Base-by-base conservation (phyloP, 306 rosid genomes). In the Medicago ruthenica region DNA sequence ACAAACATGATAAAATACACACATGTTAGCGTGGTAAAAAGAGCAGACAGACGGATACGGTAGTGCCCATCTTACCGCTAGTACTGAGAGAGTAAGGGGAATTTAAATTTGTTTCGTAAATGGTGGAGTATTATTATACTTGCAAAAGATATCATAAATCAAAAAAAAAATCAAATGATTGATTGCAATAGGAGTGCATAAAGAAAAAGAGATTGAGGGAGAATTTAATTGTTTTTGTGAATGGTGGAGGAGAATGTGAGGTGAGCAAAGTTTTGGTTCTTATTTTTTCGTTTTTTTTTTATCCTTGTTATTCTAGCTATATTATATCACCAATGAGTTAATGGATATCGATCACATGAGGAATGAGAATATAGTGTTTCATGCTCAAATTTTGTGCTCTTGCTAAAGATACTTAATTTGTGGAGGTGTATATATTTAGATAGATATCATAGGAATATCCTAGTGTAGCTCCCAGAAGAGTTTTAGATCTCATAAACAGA, bases 321-420 rank as follows among this genome's bases (percentile, higher is more conserved):
- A 51, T 71, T 51, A 17, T 51, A 51, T 71, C 47, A 45, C 62
- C 18, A 17, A 22, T 40, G 6, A 71, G 53, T 54, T 8, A 7
- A 31, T 73, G 64, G 67, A 39, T 39, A 73, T 47, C 40, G 24
- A 21, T 57, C 22, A 14, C 2, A 1, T 8, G 42, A 55, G 54
- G 54, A 48, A 48, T 40, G 10, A 58, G 60, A 73, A 73, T 73
- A 45, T 41, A 36, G 27, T 22, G 16, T 73, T 41, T 58, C 77
- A 58, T n/a, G 67, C 76, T 6, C 67, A 57, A 9, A 42, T 22
- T 70, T 41, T 58, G 77, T 73, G 57, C 57, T 58, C 77, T 59
- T 42, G 59, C 16, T 42, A 42, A 42, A 42, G 27, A 73, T 73
- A 13, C 76, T n/a, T 50, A 50, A 15, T 21, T 9, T 73, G 27